These are phyloP conservation scores for Gaillardinia entomophila DNA, from an alignment of 805 yeast species.

Conservation along the genomic window DNA sequence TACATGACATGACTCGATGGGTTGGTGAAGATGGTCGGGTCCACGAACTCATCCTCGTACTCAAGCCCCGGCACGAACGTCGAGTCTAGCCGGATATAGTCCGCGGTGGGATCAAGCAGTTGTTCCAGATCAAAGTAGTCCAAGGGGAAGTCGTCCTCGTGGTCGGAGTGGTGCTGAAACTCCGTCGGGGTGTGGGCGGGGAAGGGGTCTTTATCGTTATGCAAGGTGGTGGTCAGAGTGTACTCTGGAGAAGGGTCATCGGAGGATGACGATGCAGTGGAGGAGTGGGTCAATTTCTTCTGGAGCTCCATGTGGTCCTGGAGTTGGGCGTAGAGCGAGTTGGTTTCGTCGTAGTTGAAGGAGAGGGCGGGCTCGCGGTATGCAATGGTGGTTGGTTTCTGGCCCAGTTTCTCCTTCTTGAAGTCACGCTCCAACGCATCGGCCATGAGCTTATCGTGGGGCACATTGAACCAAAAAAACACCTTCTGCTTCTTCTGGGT, in stretches of 20 bases:
- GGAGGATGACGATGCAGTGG: conserved; percentile 1
- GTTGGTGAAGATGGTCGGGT: conserved; percentile 13
- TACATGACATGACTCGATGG: conserved; percentile 22
- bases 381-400: conserved; percentile 68
- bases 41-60: conserved; percentile 10
- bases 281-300: conserved; percentile 9
- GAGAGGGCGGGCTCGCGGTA: conserved; percentile 73
- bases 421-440: conserved; percentile 92
- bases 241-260: conserved; percentile 1
- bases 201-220: conserved; percentile 9
- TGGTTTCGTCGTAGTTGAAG: conserved; percentile 56
- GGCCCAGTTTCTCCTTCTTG: conserved; percentile 63
- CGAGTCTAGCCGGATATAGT: conserved; percentile 2
- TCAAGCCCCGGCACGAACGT: conserved; percentile 4
- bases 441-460: conserved; percentile 85
- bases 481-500: conserved; percentile 97
- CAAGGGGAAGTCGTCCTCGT: conserved; percentile 66
- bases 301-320: conserved; percentile 34
- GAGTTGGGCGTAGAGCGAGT: conserved; percentile 52
- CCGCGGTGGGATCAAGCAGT: conserved; percentile 19
- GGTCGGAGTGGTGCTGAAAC: conserved; percentile 18
- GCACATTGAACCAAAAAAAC: conserved; percentile 93
- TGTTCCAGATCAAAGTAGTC: conserved; percentile 53
- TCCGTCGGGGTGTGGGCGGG: conserved; percentile 18
- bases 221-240: not conserved